Base-by-base conservation (phyloP, 2,329 filamentous ascomycete species). In the Talaromyces sp. region DNA sequence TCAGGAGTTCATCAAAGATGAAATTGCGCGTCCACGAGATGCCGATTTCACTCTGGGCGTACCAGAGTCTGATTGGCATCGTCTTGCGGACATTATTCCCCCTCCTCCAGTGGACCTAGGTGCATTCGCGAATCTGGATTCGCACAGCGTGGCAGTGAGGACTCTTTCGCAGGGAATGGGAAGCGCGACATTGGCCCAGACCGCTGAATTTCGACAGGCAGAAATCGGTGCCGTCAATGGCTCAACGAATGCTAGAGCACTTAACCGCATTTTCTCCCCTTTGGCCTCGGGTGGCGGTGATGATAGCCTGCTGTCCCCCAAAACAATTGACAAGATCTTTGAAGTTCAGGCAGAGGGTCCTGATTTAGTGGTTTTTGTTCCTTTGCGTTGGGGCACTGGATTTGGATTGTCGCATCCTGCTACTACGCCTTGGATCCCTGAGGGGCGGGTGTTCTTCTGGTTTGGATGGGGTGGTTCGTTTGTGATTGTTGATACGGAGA, bases 41-140 rank as follows among this genome's bases (percentile, higher is more conserved):
- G 79, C 78, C 1, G 80, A 81, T 62, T 80, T 80, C 56, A 72
- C 75, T 41, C 67, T 81, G 15, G 78, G 78, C 1, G 67, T 74
- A 2, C 51, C 61, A 1, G 75, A 81, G 51, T 63, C 71, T 6
- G 74, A 80, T 59, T 75, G 70, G 70, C 39, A 60, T 2, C 77
- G 79, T 8, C 64, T 78, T 2, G 69, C 75, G 0, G 66, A 73
- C 6, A 59, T 77, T 3, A 58, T 74, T 0, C 62, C 71, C 4
- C 67, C 72, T 3, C 61, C 68, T 2, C 64, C 64, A 0, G 53
- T 67, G 0, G 0, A 25, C 11, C 28, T 21, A 39, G n/a, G 13
- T 35, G 10, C 33, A 5, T 43, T 59, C n/a, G 22, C 22, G 4
- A 15, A 39, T 2, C 2, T 59, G 4, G 57, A 59, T 28, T 35